Conservation (phyloP, 1,139 yeast genomes). For the Yarrowia galli region DNA sequence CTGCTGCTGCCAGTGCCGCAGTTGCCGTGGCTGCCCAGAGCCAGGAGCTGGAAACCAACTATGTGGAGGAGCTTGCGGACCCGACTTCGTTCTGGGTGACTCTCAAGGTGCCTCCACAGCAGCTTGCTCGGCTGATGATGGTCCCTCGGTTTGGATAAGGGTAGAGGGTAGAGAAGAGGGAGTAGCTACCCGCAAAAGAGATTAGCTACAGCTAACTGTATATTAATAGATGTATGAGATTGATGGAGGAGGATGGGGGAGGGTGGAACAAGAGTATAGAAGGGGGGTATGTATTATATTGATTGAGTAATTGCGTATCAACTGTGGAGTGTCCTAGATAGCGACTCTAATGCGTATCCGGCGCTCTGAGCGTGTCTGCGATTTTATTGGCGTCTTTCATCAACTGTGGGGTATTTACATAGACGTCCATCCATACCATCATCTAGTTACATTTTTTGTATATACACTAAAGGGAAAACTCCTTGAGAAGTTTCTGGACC, state of each 20-base stretch:
- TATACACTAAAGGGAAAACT: conserved; percentile 10
- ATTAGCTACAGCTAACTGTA: conserved; percentile 30
- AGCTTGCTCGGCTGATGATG: conserved; percentile 33
- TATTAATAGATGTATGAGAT: conserved; percentile 28
- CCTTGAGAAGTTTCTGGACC: conserved; percentile 43
- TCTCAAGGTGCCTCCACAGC: conserved; percentile 35
- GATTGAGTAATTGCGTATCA: too few species aligned
- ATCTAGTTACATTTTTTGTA: background rate
- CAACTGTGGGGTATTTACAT: too few species aligned
- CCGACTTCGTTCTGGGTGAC: conserved; percentile 37
- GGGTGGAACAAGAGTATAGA: too few species aligned
- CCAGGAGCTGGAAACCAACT: conserved; percentile 25
- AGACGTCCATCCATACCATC: too few species aligned
- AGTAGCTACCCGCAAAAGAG: conserved; percentile 10
- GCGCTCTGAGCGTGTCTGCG: too few species aligned
- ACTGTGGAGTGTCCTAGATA: too few species aligned
- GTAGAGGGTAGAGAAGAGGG: conserved; percentile 4
- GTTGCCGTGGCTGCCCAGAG: conserved; percentile 32
- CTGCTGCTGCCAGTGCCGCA: conserved; percentile 37
- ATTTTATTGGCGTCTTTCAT: too few species aligned
- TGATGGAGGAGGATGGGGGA: background rate
- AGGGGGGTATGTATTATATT: background rate
- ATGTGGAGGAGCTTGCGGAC: conserved; percentile 29
- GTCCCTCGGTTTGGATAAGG: conserved; percentile 35
- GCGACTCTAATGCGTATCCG: too few species aligned